Evolutionary conservation across 345 rosid species (phyloP), one percentile per base, ranked within the genome.

Genomic region (Rhodomyrtus tomentosa): DNA sequence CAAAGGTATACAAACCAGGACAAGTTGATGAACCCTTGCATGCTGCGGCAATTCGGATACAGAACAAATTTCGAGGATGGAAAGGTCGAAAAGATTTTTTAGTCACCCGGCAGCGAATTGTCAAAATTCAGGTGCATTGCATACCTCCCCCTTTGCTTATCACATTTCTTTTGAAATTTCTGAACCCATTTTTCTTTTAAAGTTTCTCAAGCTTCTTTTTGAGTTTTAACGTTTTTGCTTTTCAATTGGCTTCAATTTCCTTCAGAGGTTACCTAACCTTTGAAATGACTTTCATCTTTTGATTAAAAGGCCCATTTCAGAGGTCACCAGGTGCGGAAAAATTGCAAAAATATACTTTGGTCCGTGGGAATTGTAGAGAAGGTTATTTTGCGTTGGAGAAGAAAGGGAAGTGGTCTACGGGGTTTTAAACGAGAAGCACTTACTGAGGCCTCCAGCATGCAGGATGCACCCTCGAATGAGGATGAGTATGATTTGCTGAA

Each of bases 351-450:
- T 88, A 93, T 96, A 72, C 83, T 87, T n/a, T 95, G 98, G 99
- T 94, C 98, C 1, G 98, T 96, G 22, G 98, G 99, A 90, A 94
- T 95, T 87, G 5, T 95, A 87, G 98, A 95, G 90, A 96, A 96
- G 85, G 91, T 94, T 81, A 96, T 96, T 86, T 84, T 96, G 89
- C 96, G 98, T n/a, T 95, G 99, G 98, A 94, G 97, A 88, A 87
- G 98, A 56, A 96, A 92, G 92, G 89, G 99, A 90, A 90, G 92
- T 58, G 99, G 99, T 80, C 88, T 96, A 86, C 95, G 98, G 40
- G 98, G 99, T 85, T 95, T 96, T 86, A 94, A 88, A 88, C 86
- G 94, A 11, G 95, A 96, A 74, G 89, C 89, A 79, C 88, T 91
- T 86, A 87, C 85, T 8, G 93, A 90, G 49, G 84, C 88, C 83